Percentiles rank a stretch among this genome's conserved stretches.
Conservation (phyloP, 495 filamentous ascomycete genomes). For the Tricharina praecox region DNA sequence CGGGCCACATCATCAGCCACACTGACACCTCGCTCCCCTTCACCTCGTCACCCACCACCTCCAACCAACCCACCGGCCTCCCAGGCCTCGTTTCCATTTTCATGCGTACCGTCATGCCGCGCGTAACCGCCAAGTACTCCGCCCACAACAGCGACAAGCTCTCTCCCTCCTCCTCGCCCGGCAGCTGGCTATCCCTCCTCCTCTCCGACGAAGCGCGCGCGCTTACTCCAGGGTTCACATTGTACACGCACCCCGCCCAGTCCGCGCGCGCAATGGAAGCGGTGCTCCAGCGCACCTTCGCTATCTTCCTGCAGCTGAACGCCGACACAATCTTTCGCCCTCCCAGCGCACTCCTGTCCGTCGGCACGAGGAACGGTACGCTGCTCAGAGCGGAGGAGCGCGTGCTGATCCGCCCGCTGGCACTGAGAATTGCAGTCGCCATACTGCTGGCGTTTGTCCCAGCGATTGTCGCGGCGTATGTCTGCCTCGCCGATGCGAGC, state of each 20-base stretch:
- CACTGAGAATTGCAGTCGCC: conserved; percentile 1
- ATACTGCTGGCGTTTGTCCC: conserved; percentile 6
- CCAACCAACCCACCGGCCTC: background rate
- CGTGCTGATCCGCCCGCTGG: background rate
- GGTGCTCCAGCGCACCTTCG: background rate
- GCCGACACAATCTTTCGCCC: background rate
- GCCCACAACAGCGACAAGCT: too few relatives aligned
- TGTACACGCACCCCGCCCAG: background rate
- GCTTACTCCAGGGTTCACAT: background rate
- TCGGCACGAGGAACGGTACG: too few relatives aligned
- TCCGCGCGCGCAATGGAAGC: background rate
- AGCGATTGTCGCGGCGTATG: background rate
- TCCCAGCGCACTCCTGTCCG: background rate
- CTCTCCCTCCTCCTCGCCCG: background rate
- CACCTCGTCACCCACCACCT: background rate
- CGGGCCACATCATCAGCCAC: too few relatives aligned
- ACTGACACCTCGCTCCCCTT: too few relatives aligned
- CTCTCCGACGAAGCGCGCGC: background rate
- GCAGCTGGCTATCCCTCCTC: background rate
- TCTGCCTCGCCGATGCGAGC: background rate
- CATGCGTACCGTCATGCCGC: background rate
- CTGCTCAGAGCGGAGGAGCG: too few relatives aligned
- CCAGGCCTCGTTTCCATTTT: background rate
- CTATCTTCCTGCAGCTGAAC: conserved; percentile 2
- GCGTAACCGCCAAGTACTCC: background rate